phyloP scores from a whole-genome alignment of 139 green algal species.

The Chlorella sp. region DNA sequence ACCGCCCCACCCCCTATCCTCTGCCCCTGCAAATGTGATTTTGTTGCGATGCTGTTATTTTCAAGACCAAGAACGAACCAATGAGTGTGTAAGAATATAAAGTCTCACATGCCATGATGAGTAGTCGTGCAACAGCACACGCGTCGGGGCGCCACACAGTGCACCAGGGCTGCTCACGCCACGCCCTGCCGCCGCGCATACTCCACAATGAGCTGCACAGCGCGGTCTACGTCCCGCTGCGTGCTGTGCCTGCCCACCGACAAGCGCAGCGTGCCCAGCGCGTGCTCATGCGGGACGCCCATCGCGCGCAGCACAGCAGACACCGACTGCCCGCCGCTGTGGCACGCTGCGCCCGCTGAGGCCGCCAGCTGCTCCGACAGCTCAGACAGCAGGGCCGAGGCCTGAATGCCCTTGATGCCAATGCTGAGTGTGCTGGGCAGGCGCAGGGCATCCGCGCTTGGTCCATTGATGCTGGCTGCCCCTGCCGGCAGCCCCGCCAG shows the following conservation, averaged over 20 bases:
- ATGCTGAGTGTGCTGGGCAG: slow-evolving; percentile 90
- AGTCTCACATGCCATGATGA: no score
- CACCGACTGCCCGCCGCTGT: slow-evolving; percentile 49
- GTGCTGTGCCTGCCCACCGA: slow-evolving; percentile 77
- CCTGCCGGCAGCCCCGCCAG: slow-evolving; percentile 48
- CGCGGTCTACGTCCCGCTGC: slow-evolving; percentile 63
- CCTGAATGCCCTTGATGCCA: slow-evolving; percentile 65
- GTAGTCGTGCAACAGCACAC: no score
- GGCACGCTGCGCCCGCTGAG: slow-evolving; percentile 79
- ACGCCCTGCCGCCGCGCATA: slow-evolving; percentile 8
- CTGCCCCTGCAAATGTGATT: no score
- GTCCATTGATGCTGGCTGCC: slow-evolving; percentile 70
- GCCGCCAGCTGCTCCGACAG: slow-evolving; percentile 69
- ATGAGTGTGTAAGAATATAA: no score
- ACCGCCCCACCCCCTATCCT: no score
- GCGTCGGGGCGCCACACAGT: no score
- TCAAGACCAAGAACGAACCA: no score
- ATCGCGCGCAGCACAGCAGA: slow-evolving; percentile 50
- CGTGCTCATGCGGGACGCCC: slow-evolving; percentile 56
- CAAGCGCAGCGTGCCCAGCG: slow-evolving; percentile 78
- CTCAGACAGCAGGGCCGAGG: slow-evolving; percentile 50
- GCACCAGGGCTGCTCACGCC: no score
- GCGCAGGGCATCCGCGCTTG: slow-evolving; percentile 36
- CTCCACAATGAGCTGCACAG: slow-evolving; percentile 54
- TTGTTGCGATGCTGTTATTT: no score